Conservation (phyloP, 2,329 filamentous ascomycete species). For the Lizonia empirigonia region DNA sequence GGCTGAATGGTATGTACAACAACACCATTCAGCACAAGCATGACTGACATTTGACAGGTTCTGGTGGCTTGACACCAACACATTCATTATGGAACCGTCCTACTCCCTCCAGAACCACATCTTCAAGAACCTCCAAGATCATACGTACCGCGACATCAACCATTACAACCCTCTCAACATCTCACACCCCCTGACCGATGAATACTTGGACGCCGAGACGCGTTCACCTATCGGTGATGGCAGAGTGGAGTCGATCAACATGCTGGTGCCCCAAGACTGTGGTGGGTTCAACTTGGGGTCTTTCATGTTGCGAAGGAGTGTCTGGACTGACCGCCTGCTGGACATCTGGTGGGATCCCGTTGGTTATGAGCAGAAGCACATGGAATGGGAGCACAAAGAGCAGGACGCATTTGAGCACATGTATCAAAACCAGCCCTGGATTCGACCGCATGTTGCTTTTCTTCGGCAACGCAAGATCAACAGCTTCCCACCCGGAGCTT, state of each 20-base stretch:
- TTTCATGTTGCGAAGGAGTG: slow-evolving; percentile 85
- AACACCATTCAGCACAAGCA: neutral
- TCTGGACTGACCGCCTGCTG: slow-evolving; percentile 88
- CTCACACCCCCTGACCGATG: slow-evolving; percentile 74
- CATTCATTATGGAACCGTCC: slow-evolving; percentile 94
- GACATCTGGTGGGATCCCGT: slow-evolving; percentile 99
- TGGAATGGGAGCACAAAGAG: slow-evolving; percentile 99
- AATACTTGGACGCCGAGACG: slow-evolving; percentile 77
- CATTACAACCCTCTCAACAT: slow-evolving; percentile 95
- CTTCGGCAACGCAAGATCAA: slow-evolving; percentile 91
- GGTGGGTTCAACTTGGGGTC: slow-evolving; percentile 95
- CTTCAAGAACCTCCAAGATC: slow-evolving; percentile 76
- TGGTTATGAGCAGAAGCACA: slow-evolving; percentile 96
- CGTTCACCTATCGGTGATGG: slow-evolving; percentile 78
- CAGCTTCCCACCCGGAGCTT: slow-evolving; percentile 89
- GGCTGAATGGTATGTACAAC: slow-evolving; percentile 80
- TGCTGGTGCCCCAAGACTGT: slow-evolving; percentile 92
- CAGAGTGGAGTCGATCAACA: slow-evolving; percentile 76
- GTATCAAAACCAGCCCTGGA: slow-evolving; percentile 90
- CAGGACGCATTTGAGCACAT: slow-evolving; percentile 94
- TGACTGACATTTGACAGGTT: slow-evolving; percentile 69
- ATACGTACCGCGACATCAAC: slow-evolving; percentile 95
- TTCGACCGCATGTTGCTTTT: slow-evolving; percentile 86
- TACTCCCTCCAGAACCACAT: slow-evolving; percentile 90
- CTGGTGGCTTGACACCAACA: slow-evolving; percentile 98